Conservation (phyloP, 2,329 filamentous ascomycete genomes). For the Dactylellina parvicollis region DNA sequence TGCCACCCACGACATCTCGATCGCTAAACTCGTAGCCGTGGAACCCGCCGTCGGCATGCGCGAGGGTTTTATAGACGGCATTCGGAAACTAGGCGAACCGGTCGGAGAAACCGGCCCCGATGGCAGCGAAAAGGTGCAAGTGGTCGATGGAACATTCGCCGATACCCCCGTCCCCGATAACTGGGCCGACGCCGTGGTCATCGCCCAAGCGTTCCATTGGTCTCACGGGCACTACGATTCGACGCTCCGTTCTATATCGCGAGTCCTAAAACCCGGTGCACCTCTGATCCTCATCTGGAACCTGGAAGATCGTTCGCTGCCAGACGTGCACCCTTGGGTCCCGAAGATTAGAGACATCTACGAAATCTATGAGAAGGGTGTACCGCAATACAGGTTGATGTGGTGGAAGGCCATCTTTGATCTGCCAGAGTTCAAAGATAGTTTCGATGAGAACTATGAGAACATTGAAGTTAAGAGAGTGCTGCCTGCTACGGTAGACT, state of each 20-base stretch:
- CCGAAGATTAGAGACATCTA: conserved; percentile 36
- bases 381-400: conserved; percentile 37
- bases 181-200: conserved; percentile 43
- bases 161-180: conserved; percentile 22
- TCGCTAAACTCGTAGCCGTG: conserved; percentile 31
- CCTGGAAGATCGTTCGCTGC: conserved; percentile 30
- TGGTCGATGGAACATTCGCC: conserved; percentile 28
- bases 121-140: conserved; percentile 18
- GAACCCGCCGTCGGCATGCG: conserved; percentile 45
- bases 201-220: conserved; percentile 53
- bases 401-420: conserved; percentile 45
- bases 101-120: neutral
- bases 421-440: conserved; percentile 20
- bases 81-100: neutral
- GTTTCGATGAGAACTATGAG: conserved; percentile 15
- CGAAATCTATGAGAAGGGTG: conserved; percentile 33
- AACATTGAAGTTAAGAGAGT: conserved; percentile 10
- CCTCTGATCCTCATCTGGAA: conserved; percentile 46
- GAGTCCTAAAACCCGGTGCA: conserved; percentile 13
- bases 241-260: conserved; percentile 3
- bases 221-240: conserved; percentile 39
- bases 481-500: conserved; percentile 33
- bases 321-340: conserved; percentile 37
- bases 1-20: neutral
- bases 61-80: conserved; percentile 10